phyloP scores from a whole-genome alignment of 75 land plant genomes.

The Cunninghamia lanceolata region DNA sequence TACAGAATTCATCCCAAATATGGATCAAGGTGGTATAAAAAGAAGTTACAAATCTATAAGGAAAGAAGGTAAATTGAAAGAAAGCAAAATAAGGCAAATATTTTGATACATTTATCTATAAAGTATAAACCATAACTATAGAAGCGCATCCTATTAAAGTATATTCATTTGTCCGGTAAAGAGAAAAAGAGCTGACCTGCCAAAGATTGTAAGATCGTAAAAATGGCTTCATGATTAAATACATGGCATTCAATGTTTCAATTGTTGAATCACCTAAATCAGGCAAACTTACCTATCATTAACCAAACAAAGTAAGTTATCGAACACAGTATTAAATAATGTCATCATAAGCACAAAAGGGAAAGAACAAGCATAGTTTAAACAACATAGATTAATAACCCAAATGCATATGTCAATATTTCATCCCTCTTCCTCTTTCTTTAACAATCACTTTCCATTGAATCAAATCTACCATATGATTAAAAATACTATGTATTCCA shows the following conservation, averaged over 20 bases:
- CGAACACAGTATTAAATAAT: not conserved
- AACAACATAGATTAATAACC: not conserved
- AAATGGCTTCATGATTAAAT: conserved; percentile 42
- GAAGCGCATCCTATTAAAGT: not conserved
- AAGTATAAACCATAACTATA: not conserved
- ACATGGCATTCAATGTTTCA: conserved; percentile 55
- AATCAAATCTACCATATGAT: not conserved
- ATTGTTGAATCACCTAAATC: conserved; percentile 61
- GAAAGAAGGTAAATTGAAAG: not conserved
- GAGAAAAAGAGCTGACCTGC: conserved; percentile 59
- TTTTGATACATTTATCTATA: too few species aligned
- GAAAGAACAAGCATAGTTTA: not conserved
- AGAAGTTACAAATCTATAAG: not conserved
- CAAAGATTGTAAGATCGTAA: conserved; percentile 69
- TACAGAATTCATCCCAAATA: not conserved
- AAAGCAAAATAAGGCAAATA: not conserved
- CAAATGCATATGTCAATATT: not conserved
- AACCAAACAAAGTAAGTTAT: too few species aligned
- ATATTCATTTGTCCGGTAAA: not conserved
- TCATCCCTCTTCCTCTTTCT: not conserved
- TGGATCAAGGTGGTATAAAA: conserved; percentile 7
- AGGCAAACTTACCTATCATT: conserved; percentile 80
- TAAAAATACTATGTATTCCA: not conserved
- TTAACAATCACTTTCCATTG: too few species aligned
- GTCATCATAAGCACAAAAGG: not conserved